Evolutionary conservation across 306 rosid genomes (phyloP), one percentile per base, ranked within the genome.

Genomic region (Inga oerstediana): DNA sequence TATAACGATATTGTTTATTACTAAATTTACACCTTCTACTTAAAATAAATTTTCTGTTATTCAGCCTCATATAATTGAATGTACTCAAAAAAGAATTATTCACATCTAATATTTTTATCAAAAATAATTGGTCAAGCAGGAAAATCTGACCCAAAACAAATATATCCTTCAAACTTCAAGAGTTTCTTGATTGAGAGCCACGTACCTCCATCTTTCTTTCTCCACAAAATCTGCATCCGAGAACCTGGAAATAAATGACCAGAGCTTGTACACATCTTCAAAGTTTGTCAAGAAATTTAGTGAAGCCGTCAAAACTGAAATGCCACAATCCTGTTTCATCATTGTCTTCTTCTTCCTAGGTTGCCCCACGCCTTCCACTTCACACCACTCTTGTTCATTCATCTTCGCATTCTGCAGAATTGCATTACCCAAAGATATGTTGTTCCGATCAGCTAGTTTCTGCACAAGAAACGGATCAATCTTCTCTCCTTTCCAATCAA

Each of bases 401-500:
- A 89, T 88, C 82, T 87, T 79, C 10, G 88, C 49, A 49, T 95
- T 79, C 4, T 81, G 61, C 84, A 93, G 48, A 86, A 81, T 43
- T 0, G 91, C 90, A 39, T 43, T 73, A n/a, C 91, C 86, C 15
- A 95, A 62, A 0, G 97, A 92, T 49, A 95, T 88, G 27, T 87
- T 91, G 65, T 80, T 84, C 72, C 98, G 69, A 82, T 92, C 97
- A 58, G 95, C 98, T 0, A 95, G 93, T 85, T 92, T 95, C 83
- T 93, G 98, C 19, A 95, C 97, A 17, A 95, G 79, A 0, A 22
- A 4, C 3, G 98, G 95, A 61, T 95, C 88, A 43, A 93, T 81
- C 59, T 92, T 93, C 39, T 95, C 97, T 48, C 97, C 97, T 87
- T 92, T 93, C 98, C 98, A 95, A 27, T 95, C 98, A 78, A 93